Evolutionary conservation across 2,329 filamentous ascomycete genomes (phyloP).

Genomic region (Alternaria atra): DNA sequence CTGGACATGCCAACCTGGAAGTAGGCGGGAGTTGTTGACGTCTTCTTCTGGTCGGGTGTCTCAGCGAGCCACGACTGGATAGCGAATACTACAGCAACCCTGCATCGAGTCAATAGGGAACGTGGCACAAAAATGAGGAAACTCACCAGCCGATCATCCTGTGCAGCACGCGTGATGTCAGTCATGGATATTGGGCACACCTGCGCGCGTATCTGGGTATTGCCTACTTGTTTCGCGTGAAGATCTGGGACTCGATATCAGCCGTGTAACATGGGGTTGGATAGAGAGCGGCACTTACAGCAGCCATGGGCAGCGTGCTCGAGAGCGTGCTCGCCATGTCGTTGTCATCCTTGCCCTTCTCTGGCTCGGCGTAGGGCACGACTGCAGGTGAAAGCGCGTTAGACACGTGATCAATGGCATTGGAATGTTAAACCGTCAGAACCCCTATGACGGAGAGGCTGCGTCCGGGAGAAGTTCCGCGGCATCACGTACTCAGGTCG

Average conservation of each 20-base stretch:
- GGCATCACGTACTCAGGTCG: slow-evolving; percentile 71
- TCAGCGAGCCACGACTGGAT: slow-evolving; percentile 81
- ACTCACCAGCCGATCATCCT: slow-evolving; percentile 71
- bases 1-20: slow-evolving; percentile 82
- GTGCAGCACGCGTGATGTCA: slow-evolving; percentile 32
- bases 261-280: slow-evolving; percentile 30
- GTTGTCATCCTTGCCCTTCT: slow-evolving; percentile 66
- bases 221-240: slow-evolving; percentile 82
- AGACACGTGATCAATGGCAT: slow-evolving; percentile 40
- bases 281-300: slow-evolving; percentile 61
- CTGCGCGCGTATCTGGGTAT: slow-evolving; percentile 12
- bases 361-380: slow-evolving; percentile 85
- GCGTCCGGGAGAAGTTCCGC: background rate
- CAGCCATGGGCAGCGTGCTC: slow-evolving; percentile 92
- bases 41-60: slow-evolving; percentile 72
- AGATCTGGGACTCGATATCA: slow-evolving; percentile 67
- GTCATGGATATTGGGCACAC: slow-evolving; percentile 19
- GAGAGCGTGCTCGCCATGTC: slow-evolving; percentile 77
- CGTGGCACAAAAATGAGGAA: slow-evolving; percentile 16
- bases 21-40: slow-evolving; percentile 72
- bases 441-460: slow-evolving; percentile 8
- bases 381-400: slow-evolving; percentile 61
- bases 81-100: slow-evolving; percentile 77
- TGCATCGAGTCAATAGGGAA: slow-evolving; percentile 45
- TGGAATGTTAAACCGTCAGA: background rate